Conservation (phyloP, 345 rosid genomes). For the rapeseed (Brassica napus) region Da-Ae NC_063443.1:13153001-13153500, state of each 20-base stretch:
- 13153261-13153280: not conserved
- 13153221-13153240: not conserved
- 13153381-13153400: slow-evolving; percentile 8
- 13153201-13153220: not conserved
- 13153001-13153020: slow-evolving; percentile 41
- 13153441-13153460: not conserved
- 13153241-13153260: not conserved
- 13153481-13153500: not conserved
- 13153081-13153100: slow-evolving; percentile 14
- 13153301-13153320: not conserved
- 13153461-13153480: not conserved
- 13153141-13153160: slow-evolving; percentile 9
- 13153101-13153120: not conserved
- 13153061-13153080: slow-evolving; percentile 35
- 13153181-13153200: slow-evolving; percentile 5
- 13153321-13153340: too few relatives aligned
- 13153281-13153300: not conserved
- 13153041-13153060: slow-evolving; percentile 42
- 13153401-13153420: not conserved
- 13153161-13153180: slow-evolving; percentile 5
- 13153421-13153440: not conserved
- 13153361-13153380: slow-evolving; percentile 4
- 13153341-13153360: not conserved
- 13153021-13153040: slow-evolving; percentile 41
- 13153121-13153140: not conserved